phyloP scores from a whole-genome alignment of 192 early-diverging fungal species.

The Coemansia umbellata region DNA sequence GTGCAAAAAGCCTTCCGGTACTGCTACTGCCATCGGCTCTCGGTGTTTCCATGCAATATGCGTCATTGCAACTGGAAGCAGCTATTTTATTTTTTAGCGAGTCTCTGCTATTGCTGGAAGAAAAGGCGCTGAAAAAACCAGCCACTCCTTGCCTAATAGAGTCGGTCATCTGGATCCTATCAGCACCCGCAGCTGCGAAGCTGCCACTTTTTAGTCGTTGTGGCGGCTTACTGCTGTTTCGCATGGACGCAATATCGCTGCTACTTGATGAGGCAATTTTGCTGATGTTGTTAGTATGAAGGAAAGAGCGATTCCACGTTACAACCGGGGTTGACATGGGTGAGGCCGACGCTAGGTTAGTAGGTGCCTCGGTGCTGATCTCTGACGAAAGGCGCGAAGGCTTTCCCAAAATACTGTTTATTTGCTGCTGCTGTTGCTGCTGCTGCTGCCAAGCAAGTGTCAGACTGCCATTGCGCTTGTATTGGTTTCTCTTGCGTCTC shows the following conservation, averaged over 20 bases:
- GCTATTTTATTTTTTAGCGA: not conserved
- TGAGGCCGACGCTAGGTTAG: conserved; percentile 3
- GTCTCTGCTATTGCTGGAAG: not conserved
- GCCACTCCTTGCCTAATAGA: not conserved
- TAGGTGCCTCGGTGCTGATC: not conserved
- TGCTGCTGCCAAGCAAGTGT: conserved; percentile 27
- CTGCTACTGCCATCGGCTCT: not conserved
- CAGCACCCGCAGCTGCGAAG: not conserved
- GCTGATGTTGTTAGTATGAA: not conserved
- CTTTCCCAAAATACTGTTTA: no score
- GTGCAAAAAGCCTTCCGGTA: conserved; percentile 23
- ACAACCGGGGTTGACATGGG: conserved; percentile 23
- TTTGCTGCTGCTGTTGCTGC: not conserved
- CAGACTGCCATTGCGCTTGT: conserved; percentile 47
- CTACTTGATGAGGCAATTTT: not conserved
- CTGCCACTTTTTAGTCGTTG: not conserved
- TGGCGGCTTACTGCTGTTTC: not conserved
- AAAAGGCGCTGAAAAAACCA: not conserved
- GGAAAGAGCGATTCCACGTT: conserved; percentile 6
- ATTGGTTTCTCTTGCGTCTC: conserved; percentile 38
- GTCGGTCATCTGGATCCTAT: not conserved
- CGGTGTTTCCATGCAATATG: not conserved
- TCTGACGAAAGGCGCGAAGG: conserved; percentile 21
- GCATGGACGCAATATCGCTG: not conserved
- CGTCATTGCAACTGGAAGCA: not conserved